Base-by-base conservation (phyloP, 192 early-diverging fungal species). In the Backusella circina region DNA sequence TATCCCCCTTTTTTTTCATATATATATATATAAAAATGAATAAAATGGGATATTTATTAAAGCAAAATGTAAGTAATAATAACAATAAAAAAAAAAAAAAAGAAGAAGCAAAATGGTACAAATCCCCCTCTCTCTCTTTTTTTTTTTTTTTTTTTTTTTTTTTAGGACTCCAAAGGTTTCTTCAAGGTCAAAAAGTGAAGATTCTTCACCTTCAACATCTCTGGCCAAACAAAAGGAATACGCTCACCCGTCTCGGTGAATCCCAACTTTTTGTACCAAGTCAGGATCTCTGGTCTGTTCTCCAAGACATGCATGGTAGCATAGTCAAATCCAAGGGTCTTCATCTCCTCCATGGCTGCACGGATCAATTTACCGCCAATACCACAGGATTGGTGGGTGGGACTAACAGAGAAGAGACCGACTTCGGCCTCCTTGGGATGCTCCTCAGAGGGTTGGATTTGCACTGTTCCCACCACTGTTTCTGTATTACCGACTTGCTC, bases 391-490 rank as follows among this genome's bases (percentile, higher is more conserved):
- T 87, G 86, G 39, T 80, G 76, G 1, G 70, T 21, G 26, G 82
- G 86, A 44, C 78, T 75, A 3, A 87, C 86, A 39, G 81, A 83
- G 38, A 87, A 82, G 21, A 87, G 74, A 3, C 86, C 86, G n/a
- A 87, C 38, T 50, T 84, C 74, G 4, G 83, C 79, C 35, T 85
- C 82, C 21, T 73, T 77, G 2, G 80, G 79, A 61, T 67, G 77
- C 38, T 73, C 61, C 31, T 81, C 77, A 8, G 65, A 72, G 3
- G 79, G 77, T 44, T 85, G 82, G 5, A 87, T 65, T 38, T 87
- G 86, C 10, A 87, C 73, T 10, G 86, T 87, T 7, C 86, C 86
- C 18, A 87, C 76, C 15, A 85, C 77, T 10, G 61, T 18, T 28
- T 82, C 66, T 13, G 39, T 65, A 37, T 47, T 44, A 21, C 47